Percentiles rank a stretch among this genome's conserved stretches.
Evolutionary conservation across 805 yeast species (phyloP).

Genomic region (Cyberlindnera euphorbiae): DNA sequence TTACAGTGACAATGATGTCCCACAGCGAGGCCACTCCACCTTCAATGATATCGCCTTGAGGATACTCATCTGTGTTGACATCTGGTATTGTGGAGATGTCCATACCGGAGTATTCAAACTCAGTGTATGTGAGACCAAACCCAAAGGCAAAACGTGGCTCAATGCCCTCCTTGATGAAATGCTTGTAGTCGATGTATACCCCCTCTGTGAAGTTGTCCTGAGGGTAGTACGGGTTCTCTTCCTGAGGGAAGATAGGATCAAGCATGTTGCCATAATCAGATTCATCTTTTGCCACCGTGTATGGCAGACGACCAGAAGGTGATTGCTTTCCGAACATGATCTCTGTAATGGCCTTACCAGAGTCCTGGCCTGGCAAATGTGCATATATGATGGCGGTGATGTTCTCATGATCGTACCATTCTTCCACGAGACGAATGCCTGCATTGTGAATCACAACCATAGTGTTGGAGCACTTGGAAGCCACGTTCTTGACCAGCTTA

Average conservation of each 20-base stretch:
- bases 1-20: slow-evolving; percentile 1
- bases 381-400: slow-evolving; percentile 9
- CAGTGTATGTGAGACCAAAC: slow-evolving; percentile 52
- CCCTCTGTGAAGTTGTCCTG: slow-evolving; percentile 24
- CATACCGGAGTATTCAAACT: slow-evolving; percentile 29
- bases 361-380: slow-evolving; percentile 10
- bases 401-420: slow-evolving; percentile 9
- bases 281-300: slow-evolving; percentile 9
- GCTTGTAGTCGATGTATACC: slow-evolving; percentile 46
- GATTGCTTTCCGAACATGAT: slow-evolving; percentile 9
- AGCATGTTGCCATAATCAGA: slow-evolving; percentile 5
- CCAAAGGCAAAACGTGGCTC: slow-evolving; percentile 56
- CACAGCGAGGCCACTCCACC: slow-evolving; percentile 8
- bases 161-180: slow-evolving; percentile 47
- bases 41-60: slow-evolving; percentile 4
- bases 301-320: slow-evolving; percentile 9
- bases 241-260: slow-evolving; percentile 13
- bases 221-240: slow-evolving; percentile 24
- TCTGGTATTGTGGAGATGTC: slow-evolving; percentile 25
- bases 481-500: slow-evolving; percentile 6
- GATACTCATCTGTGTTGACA: slow-evolving; percentile 13
- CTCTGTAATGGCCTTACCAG: slow-evolving; percentile 8
- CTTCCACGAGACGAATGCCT: slow-evolving; percentile 9
- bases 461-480: slow-evolving; percentile 8
- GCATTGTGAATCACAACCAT: slow-evolving; percentile 10